Evolutionary conservation across 1,284 basidiomycete species (phyloP).

Genomic region (Puccinia hordei): DNA sequence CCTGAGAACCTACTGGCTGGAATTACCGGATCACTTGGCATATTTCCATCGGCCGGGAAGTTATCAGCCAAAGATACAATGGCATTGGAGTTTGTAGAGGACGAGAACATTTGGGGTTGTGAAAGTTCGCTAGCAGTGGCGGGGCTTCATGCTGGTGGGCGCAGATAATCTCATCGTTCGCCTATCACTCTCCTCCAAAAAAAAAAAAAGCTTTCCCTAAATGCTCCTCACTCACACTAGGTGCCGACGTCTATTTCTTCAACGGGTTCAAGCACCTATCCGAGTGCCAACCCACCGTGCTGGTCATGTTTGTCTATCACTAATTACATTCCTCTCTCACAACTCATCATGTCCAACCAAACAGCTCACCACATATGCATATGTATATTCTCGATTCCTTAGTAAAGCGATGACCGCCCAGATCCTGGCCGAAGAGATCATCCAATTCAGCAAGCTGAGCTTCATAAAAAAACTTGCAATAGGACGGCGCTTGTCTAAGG

Average conservation of each 20-base stretch:
- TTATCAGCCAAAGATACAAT: conserved; percentile 20
- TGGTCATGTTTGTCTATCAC: conserved; percentile 12
- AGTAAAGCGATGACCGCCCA: conserved; percentile 16
- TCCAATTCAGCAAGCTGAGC: conserved; percentile 20
- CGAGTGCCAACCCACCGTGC: conserved; percentile 42
- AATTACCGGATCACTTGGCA: conserved; percentile 23
- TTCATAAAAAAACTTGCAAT: conserved; percentile 8
- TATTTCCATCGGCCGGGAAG: conserved; percentile 19
- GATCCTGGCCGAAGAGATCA: conserved; percentile 20
- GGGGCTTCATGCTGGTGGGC: conserved; percentile 30
- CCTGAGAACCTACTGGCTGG: conserved; percentile 39
- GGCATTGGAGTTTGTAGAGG: not conserved
- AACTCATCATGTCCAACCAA: not conserved
- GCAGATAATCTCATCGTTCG: conserved; percentile 1
- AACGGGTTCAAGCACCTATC: conserved; percentile 27
- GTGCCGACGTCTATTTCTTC: conserved; percentile 34
- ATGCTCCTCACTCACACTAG: conserved; percentile 4
- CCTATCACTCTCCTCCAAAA: not conserved
- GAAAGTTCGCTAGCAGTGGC: conserved; percentile 4
- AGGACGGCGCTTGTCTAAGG: not conserved
- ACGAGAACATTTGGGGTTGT: conserved; percentile 23
- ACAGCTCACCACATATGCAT: not conserved
- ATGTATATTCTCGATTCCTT: not conserved
- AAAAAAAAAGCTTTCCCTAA: not conserved
- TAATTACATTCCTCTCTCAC: not conserved